Conservation (phyloP, 2,329 filamentous ascomycete genomes). For the Fusarium tjaetaba region DNA sequence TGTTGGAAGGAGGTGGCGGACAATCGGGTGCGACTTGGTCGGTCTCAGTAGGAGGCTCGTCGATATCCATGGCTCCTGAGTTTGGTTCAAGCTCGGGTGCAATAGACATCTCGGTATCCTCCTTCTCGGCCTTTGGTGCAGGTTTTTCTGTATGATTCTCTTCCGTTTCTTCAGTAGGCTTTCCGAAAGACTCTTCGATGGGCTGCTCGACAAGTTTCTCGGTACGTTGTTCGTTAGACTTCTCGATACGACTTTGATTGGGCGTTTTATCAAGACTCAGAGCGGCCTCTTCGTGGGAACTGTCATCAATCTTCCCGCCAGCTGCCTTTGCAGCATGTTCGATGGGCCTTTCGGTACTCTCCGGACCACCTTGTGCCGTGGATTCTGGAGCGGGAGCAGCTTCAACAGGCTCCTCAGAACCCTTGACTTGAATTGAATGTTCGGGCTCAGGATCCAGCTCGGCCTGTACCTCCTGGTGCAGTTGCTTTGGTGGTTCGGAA, state of each 20-base stretch:
- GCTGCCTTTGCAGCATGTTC: neutral
- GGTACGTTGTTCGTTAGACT: neutral
- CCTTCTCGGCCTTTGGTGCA: neutral
- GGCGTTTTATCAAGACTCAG: neutral
- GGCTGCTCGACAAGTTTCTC: neutral
- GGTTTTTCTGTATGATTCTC: neutral
- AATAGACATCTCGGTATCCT: conserved; percentile 7
- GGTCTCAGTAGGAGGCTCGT: conserved; percentile 34
- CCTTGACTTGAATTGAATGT: neutral
- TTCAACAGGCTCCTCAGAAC: conserved; percentile 10
- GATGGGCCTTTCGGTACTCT: neutral
- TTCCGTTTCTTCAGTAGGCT: neutral
- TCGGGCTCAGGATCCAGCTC: neutral
- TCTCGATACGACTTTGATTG: neutral
- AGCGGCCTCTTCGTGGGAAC: neutral
- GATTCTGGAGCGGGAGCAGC: neutral
- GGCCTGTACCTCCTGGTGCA: neutral
- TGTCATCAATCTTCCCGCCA: neutral
- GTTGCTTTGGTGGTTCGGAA: neutral
- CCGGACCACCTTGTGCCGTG: neutral
- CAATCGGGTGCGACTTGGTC: conserved; percentile 11
- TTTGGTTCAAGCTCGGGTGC: conserved; percentile 47
- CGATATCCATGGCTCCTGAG: conserved; percentile 55
- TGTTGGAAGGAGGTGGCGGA: conserved; percentile 6
- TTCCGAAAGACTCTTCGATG: neutral